phyloP scores from a whole-genome alignment of 176 grass and related monocot genomes.

The bread wheat (Triticum aestivum) region DNA sequence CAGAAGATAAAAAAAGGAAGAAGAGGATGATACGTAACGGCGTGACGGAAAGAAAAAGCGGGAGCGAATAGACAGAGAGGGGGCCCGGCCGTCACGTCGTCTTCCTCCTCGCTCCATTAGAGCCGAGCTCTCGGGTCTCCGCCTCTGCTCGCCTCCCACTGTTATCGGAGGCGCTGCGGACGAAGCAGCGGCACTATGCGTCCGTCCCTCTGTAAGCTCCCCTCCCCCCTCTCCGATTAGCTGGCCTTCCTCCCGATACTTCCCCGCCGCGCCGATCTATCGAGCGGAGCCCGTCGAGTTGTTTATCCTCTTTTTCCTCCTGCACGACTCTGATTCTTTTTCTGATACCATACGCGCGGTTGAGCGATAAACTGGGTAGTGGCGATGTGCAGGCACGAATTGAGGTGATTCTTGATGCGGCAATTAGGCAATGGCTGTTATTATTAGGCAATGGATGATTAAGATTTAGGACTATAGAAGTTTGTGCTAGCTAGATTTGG shows the following conservation, averaged over 20 bases:
- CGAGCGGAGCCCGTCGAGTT: not conserved
- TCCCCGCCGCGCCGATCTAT: constrained; percentile 3
- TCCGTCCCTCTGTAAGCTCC: constrained; percentile 25
- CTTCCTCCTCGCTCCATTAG: not conserved
- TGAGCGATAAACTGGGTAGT: not conserved
- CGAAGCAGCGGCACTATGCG: constrained; percentile 27
- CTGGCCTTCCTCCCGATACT: no score
- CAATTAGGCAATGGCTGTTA: not conserved
- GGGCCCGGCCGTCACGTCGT: not conserved
- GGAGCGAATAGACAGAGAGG: not conserved
- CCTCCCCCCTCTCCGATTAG: not conserved
- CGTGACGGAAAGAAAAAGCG: constrained; percentile 24
- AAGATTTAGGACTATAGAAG: not conserved
- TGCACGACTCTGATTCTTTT: not conserved
- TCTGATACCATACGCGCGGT: not conserved
- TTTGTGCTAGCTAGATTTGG: not conserved
- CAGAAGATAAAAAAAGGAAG: not conserved
- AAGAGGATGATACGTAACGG: not conserved
- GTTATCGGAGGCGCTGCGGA: not conserved
- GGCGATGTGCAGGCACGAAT: not conserved
- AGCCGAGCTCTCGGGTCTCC: constrained; percentile 1
- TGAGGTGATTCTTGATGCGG: not conserved
- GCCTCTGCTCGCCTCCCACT: not conserved
- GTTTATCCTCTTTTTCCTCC: not conserved
- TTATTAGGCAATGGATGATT: no score